Evolutionary conservation across 2,329 filamentous ascomycete species (phyloP), one percentile per base, ranked within the genome.

Genomic region (Cladosporium halotolerans): DNA sequence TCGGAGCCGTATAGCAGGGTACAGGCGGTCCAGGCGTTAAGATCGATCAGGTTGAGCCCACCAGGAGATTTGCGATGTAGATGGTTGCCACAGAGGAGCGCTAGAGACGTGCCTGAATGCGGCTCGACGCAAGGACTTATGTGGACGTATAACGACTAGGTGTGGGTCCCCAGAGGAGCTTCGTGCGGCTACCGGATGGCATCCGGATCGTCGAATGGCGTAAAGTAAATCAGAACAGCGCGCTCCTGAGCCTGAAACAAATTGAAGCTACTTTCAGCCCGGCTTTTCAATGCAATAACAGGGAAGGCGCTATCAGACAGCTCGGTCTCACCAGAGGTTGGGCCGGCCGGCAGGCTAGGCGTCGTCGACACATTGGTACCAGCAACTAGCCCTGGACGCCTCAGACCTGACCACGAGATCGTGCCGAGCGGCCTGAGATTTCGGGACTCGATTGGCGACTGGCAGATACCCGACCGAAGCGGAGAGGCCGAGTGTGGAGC

Each of bases 41-140:
- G 39, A 50, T 43, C 47, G 47, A 50, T 50, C 47, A 42, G 39
- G 47, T 50, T 50, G 47, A 50, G 32, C 16, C 47, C 47, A 50
- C 38, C 47, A 50, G 47, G 39, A n/a, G 40, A 32, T 50, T 43
- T 50, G 47, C 47, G 23, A 28, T 7, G 47, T 43, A 50, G 23
- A 13, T 50, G 42, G 47, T 42, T 50, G 47, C 47, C 47, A 39
- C 31, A 31, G 47, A 36, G 39, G 13, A 43, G 31, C 38, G 39
- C 47, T 50, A 50, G 39, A 36, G 39, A 19, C 33, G 47, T 50
- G 47, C 47, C 47, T 50, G 47, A 42, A 50, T 50, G 47, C 47
- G 42, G 18, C 7, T 19, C 14, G 39, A 43, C 39, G 47, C 47
- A 50, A 43, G 47, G 47, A 50, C 47, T 50, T 50, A 50, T 36